Conservation (phyloP, 2,329 filamentous ascomycete genomes). For the Aureobasidium sp. region DNA sequence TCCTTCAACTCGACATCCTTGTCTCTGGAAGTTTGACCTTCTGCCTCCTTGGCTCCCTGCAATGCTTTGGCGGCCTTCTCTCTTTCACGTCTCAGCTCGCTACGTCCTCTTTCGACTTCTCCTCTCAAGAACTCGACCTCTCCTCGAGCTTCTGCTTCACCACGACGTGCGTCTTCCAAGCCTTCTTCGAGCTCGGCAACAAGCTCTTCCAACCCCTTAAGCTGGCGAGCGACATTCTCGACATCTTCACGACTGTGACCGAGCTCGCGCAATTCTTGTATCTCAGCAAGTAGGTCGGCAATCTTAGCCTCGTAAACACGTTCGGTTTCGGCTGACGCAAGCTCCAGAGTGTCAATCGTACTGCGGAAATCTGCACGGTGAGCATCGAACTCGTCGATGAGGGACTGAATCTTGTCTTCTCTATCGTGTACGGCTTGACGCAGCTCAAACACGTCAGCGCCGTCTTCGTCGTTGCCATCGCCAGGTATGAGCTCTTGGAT, state of each 20-base stretch:
- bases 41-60: conserved; percentile 40
- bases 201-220: conserved; percentile 91
- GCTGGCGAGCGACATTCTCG: conserved; percentile 77
- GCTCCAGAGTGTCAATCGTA: conserved; percentile 91
- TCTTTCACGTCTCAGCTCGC: conserved; percentile 78
- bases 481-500: conserved; percentile 62
- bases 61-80: conserved; percentile 65
- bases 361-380: conserved; percentile 93
- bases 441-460: conserved; percentile 45
- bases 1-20: conserved; percentile 90
- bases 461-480: conserved; percentile 56
- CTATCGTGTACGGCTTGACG: conserved; percentile 82
- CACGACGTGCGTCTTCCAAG: conserved; percentile 84
- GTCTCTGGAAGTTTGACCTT: conserved; percentile 31
- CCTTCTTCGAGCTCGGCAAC: conserved; percentile 97
- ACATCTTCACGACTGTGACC: conserved; percentile 82
- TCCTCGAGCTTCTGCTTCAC: conserved; percentile 88
- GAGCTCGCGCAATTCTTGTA: conserved; percentile 63
- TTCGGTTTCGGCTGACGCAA: conserved; percentile 92
- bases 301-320: conserved; percentile 92
- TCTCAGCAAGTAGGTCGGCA: conserved; percentile 73
- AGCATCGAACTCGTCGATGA: conserved; percentile 89
- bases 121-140: conserved; percentile 94
- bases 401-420: conserved; percentile 89
- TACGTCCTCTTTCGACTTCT: conserved; percentile 83